Evolutionary conservation across 129 eudicot genomes (phyloP).

Genomic region (Apium graveolens): DNA sequence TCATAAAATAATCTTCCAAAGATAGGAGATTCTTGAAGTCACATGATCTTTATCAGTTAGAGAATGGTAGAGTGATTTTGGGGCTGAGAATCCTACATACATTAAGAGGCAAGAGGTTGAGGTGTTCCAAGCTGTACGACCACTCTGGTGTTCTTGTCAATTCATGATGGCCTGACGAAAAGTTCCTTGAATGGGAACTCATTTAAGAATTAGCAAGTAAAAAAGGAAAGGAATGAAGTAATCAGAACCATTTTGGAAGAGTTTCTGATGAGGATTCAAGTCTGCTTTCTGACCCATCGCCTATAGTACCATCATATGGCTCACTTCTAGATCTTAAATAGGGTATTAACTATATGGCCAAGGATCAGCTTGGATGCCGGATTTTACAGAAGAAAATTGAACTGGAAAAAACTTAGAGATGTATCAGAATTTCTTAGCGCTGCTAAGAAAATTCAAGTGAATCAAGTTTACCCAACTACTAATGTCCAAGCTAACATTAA

Average conservation of each 20-base stretch:
- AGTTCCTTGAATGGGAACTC: slow-evolving; percentile 6
- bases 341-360: slow-evolving; percentile 42
- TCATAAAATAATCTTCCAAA: too few relatives aligned
- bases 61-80: not conserved
- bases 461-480: too few relatives aligned
- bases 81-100: not conserved
- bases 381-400: slow-evolving; percentile 52
- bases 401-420: too few relatives aligned
- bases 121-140: not conserved
- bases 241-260: slow-evolving; percentile 15
- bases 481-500: too few relatives aligned
- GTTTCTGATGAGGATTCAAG: slow-evolving; percentile 18
- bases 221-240: slow-evolving; percentile 5
- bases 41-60: not conserved
- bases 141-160: not conserved
- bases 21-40: not conserved
- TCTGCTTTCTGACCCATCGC: slow-evolving; percentile 16
- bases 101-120: not conserved
- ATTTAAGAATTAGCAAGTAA: not conserved
- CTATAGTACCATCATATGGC: slow-evolving; percentile 18
- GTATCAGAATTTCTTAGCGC: too few relatives aligned
- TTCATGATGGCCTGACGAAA: slow-evolving; percentile 19
- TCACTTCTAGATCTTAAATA: slow-evolving; percentile 26
- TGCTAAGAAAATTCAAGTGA: too few relatives aligned
- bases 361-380: slow-evolving; percentile 74